Conservation (phyloP, 2,329 filamentous ascomycete genomes). For the Leptographium wingfieldii region DNA sequence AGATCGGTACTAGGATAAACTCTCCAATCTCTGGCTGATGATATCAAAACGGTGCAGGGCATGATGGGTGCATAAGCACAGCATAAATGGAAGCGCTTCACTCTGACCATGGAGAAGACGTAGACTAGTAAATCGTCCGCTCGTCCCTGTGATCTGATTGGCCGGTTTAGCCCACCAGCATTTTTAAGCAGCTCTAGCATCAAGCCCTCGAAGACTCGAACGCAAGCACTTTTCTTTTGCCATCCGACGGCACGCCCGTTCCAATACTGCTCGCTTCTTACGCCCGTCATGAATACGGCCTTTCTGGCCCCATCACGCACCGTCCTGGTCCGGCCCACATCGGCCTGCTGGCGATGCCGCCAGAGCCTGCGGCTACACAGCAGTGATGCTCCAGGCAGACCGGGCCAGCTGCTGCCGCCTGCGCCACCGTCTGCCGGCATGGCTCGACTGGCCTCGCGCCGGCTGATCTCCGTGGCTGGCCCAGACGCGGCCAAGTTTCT, state of each 20-base stretch:
- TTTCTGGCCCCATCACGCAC: not conserved
- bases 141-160: not conserved
- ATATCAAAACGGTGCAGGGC: not conserved
- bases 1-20: not conserved
- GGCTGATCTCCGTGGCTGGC: constrained; percentile 67
- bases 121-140: too few relatives aligned
- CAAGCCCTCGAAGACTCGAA: not conserved
- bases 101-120: not conserved
- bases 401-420: not conserved
- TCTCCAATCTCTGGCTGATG: not conserved
- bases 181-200: not conserved
- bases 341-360: not conserved
- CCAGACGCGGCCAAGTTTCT: constrained; percentile 72
- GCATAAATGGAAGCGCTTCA: not conserved
- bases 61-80: not conserved
- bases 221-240: not conserved
- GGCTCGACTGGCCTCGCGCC: constrained; percentile 55
- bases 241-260: too few relatives aligned
- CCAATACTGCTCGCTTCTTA: not conserved
- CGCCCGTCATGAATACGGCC: not conserved
- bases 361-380: not conserved
- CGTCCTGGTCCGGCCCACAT: not conserved
- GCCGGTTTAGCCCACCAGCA: not conserved
- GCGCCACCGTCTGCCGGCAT: constrained; percentile 33
- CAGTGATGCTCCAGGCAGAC: not conserved